A percentile compares a stretch with the other conserved stretches of the same genome.
Evolutionary conservation across 148 eudicot genomes (phyloP).

Genomic region (Amaranthus hypochondriacus): DNA sequence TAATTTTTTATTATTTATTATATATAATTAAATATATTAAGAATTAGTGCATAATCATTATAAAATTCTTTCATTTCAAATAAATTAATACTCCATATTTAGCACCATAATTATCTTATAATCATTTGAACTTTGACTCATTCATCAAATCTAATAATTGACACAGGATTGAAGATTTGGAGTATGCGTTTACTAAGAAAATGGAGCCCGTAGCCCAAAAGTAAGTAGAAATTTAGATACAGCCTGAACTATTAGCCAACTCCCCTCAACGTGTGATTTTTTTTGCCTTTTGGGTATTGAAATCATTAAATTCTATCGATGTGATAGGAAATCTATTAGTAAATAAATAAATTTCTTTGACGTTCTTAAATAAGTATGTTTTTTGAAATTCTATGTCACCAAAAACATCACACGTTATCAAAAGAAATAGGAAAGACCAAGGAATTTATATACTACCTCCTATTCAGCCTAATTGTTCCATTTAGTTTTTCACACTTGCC

Average conservation of each 20-base stretch:
- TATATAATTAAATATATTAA: too few relatives aligned
- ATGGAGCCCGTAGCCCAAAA: neutral
- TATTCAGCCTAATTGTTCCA: too few relatives aligned
- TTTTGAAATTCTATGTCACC: neutral
- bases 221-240: neutral
- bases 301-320: neutral
- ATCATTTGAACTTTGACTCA: neutral
- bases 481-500: too few relatives aligned
- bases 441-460: too few relatives aligned
- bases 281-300: neutral
- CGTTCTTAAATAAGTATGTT: neutral
- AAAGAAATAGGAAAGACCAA: neutral
- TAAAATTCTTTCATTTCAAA: too few relatives aligned
- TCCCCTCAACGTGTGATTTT: neutral
- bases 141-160: neutral
- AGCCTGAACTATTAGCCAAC: constrained; percentile 2
- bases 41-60: too few relatives aligned
- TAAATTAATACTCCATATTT: too few relatives aligned
- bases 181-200: too few relatives aligned
- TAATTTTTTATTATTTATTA: too few relatives aligned
- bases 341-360: neutral
- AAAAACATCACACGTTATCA: neutral
- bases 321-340: neutral
- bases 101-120: too few relatives aligned
- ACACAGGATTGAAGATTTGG: too few relatives aligned